Conservation (phyloP, 2,329 filamentous ascomycete genomes). For the Phaeosphaeriaceae sp. region DNA sequence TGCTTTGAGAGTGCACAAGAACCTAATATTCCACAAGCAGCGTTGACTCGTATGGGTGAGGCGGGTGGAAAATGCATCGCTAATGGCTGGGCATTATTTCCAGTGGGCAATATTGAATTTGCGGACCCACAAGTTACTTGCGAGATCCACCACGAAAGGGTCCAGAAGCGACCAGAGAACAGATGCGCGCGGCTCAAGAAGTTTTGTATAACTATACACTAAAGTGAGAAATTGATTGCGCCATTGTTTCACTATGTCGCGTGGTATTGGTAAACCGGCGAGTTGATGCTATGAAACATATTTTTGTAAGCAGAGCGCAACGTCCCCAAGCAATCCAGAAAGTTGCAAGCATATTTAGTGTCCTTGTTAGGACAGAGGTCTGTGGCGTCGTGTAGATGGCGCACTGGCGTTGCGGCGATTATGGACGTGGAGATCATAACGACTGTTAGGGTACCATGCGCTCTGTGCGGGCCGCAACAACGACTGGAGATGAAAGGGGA, state of each 20-base stretch:
- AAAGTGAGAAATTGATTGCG: slow-evolving; percentile 20
- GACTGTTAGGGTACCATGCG: slow-evolving; percentile 21
- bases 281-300: slow-evolving; percentile 10
- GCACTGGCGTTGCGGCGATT: slow-evolving; percentile 8
- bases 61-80: slow-evolving; percentile 13
- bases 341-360: not conserved
- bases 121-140: slow-evolving; percentile 3
- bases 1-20: too few relatives aligned
- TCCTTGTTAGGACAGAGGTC: not conserved
- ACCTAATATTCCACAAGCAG: too few relatives aligned
- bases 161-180: not conserved
- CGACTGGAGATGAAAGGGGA: slow-evolving; percentile 29
- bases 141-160: not conserved
- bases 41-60: slow-evolving; percentile 7
- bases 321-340: not conserved
- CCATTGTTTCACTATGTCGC: slow-evolving; percentile 2
- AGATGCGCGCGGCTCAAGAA: slow-evolving; percentile 1
- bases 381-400: slow-evolving; percentile 3
- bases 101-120: not conserved
- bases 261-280: not conserved
- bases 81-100: slow-evolving; percentile 13
- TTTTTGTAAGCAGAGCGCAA: not conserved
- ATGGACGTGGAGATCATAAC: slow-evolving; percentile 30
- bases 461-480: slow-evolving; percentile 28
- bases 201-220: not conserved